phyloP scores from a whole-genome alignment of 106 monocot genomes.

The Allium cepa region DNA sequence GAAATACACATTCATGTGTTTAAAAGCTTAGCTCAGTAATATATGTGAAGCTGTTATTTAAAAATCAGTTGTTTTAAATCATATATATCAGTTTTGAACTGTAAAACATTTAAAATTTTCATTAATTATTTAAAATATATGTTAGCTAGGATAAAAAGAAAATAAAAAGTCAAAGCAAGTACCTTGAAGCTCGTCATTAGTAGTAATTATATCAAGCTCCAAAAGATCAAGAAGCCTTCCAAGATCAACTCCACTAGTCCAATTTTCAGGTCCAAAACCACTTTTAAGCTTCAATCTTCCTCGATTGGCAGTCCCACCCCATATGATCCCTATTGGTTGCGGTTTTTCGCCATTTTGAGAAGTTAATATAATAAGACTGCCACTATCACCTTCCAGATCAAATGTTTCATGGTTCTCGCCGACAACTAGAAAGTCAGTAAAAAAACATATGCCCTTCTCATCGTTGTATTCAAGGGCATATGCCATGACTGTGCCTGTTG shows the following conservation, averaged over 20 bases:
- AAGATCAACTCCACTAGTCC: slow-evolving; percentile 98
- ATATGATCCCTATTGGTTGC: slow-evolving; percentile 81
- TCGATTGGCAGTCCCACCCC: slow-evolving; percentile 93
- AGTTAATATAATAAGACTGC: slow-evolving; percentile 85
- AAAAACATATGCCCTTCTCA: slow-evolving; percentile 91
- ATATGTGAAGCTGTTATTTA: too few species aligned
- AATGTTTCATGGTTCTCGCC: slow-evolving; percentile 93
- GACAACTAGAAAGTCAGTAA: slow-evolving; percentile 91
- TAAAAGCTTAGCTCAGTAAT: too few species aligned
- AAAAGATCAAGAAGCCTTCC: slow-evolving; percentile 93
- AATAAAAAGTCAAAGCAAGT: not conserved
- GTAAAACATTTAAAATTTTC: not conserved
- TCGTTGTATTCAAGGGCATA: slow-evolving; percentile 96
- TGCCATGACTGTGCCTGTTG: slow-evolving; percentile 85
- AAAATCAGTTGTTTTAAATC: too few species aligned
- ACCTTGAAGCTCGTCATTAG: slow-evolving; percentile 77
- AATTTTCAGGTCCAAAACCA: slow-evolving; percentile 81
- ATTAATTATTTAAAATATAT: not conserved
- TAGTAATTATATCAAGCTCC: slow-evolving; percentile 93
- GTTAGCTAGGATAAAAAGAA: not conserved
- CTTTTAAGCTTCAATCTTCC: slow-evolving; percentile 83
- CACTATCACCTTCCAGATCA: slow-evolving; percentile 97
- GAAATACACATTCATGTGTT: too few species aligned
- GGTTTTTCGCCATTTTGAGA: slow-evolving; percentile 59
- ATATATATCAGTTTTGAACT: too few species aligned